Evolutionary conservation across 495 filamentous ascomycete species (phyloP).

Genomic region (Aspergillus baeticus): DNA sequence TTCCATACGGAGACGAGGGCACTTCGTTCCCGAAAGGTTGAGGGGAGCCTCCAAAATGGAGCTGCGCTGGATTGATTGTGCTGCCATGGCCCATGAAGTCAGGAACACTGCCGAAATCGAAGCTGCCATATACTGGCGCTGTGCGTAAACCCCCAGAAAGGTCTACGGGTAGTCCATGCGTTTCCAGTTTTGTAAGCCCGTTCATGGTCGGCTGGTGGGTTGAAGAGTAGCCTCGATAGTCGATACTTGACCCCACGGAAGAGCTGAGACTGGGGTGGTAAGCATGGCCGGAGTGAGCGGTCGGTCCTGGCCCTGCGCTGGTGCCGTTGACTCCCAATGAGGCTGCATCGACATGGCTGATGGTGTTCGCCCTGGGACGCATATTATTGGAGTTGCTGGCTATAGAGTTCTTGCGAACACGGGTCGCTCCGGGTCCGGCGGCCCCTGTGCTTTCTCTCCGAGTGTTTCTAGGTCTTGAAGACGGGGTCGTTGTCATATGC

Average conservation of each 20-base stretch:
- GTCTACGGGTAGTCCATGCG: slow-evolving; percentile 64
- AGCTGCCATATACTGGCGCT: slow-evolving; percentile 70
- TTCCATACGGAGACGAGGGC: slow-evolving; percentile 70
- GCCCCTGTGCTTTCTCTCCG: slow-evolving; percentile 79
- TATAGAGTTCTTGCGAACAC: slow-evolving; percentile 90
- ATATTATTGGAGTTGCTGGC: slow-evolving; percentile 65
- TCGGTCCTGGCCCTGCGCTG: slow-evolving; percentile 54
- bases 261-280: slow-evolving; percentile 68
- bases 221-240: slow-evolving; percentile 71
- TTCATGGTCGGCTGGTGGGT: slow-evolving; percentile 53
- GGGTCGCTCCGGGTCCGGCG: slow-evolving; percentile 62
- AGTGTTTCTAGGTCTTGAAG: slow-evolving; percentile 79
- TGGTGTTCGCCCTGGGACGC: slow-evolving; percentile 93
- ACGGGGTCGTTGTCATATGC: slow-evolving; percentile 91
- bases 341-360: slow-evolving; percentile 85
- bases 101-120: slow-evolving; percentile 65
- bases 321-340: slow-evolving; percentile 70
- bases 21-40: slow-evolving; percentile 64
- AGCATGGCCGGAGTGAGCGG: slow-evolving; percentile 45
- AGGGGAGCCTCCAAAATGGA: slow-evolving; percentile 87
- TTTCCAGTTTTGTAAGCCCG: slow-evolving; percentile 82
- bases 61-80: slow-evolving; percentile 93
- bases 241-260: slow-evolving; percentile 59
- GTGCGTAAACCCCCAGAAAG: slow-evolving; percentile 69
- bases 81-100: slow-evolving; percentile 69